phyloP scores from a whole-genome alignment of 23 red algal genomes.

The Gracilaria domingensis region DNA sequence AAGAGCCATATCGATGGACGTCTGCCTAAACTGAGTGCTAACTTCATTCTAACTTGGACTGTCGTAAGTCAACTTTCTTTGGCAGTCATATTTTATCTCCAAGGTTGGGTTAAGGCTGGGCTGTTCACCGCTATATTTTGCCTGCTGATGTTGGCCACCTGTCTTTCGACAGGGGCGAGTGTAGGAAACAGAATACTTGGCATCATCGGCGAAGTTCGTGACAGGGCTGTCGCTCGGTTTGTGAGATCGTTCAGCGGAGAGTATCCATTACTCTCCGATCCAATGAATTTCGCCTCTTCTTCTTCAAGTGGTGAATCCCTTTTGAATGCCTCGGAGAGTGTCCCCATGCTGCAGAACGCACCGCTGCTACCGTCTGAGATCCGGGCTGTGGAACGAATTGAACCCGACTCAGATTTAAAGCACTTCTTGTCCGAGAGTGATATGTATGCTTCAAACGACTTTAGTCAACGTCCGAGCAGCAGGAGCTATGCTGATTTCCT shows the following conservation, averaged over 20 bases:
- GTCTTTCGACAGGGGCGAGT: constrained; percentile 41
- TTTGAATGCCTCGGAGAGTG: background rate
- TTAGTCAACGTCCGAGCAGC: background rate
- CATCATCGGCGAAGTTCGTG: constrained; percentile 58
- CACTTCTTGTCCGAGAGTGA: background rate
- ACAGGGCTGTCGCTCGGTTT: constrained; percentile 36
- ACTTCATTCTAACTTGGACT: constrained; percentile 81
- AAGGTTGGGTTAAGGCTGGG: constrained; percentile 69
- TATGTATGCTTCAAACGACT: background rate
- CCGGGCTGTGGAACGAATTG: constrained; percentile 19
- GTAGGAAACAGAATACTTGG: constrained; percentile 67
- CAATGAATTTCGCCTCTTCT: background rate
- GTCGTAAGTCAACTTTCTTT: constrained; percentile 69
- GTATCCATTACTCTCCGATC: constrained; percentile 9
- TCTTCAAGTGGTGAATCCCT: constrained; percentile 18
- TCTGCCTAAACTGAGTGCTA: constrained; percentile 71
- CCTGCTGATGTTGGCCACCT: constrained; percentile 44
- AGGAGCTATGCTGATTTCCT: background rate
- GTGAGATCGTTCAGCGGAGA: constrained; percentile 21
- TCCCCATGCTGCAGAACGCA: constrained; percentile 1
- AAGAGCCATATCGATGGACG: constrained; percentile 82
- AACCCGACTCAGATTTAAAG: background rate
- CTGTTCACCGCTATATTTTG: constrained; percentile 46
- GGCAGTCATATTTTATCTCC: constrained; percentile 74
- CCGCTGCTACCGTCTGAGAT: constrained; percentile 13